Evolutionary conservation across 2,329 filamentous ascomycete species (phyloP), one percentile per base, ranked within the genome.

Genomic region (Sarocladium strictum): DNA sequence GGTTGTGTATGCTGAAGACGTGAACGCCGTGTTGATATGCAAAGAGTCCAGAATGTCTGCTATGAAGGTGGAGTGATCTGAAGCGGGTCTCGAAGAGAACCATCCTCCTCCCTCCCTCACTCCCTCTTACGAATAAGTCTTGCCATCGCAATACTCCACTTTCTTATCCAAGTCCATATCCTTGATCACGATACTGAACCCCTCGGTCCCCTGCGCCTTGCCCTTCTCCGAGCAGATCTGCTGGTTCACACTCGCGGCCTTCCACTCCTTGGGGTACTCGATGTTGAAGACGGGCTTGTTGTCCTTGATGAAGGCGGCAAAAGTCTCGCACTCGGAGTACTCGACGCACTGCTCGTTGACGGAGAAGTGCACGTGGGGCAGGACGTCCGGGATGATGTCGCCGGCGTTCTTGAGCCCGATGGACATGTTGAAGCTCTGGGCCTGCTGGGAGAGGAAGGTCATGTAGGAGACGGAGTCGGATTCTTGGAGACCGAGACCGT

Each of bases 271-370:
- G 2, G 83, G 83, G 62, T 89, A 89, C 69, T 89, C 86, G 58
- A 89, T 86, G 64, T 88, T 81, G 65, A 89, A 88, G 29, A 89
- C 85, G 1, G 86, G 85, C 66, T 89, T 88, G 29, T 75, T 73
- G 5, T 76, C 77, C 10, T 75, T 61, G 55, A 85, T 76, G 62
- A 88, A 88, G 3, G 76, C 67, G 2, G 70, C 67, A 64, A 83
- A 88, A 1, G 68, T 75, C 33, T 71, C 69, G 63, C 85, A 88
- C 64, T 89, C 84, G 3, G 69, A 56, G 60, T 80, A 81, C 64
- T 84, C 61, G 15, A 77, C 75, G 64, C 86, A 89, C 68, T 88
- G 78, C 72, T 89, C 86, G 66, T 88, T 87, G 60, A 90, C 84
- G 6, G 76, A 78, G 69, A 86, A 90, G 62, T 86, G 74, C 53